Conservation (phyloP, 2,329 filamentous ascomycete genomes). For the Fusarium solani-melongenae region DNA sequence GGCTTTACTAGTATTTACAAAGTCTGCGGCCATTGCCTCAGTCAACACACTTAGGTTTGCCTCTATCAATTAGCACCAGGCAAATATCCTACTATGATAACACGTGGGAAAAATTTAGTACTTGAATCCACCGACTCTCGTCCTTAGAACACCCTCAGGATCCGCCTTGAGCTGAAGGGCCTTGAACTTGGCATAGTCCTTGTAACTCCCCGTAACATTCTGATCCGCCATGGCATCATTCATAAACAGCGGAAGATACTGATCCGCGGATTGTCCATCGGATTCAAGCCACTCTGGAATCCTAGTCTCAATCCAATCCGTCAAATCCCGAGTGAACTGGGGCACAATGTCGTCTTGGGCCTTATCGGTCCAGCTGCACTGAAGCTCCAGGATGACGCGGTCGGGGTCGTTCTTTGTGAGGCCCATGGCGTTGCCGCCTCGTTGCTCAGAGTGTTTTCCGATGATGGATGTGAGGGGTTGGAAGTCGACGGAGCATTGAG, state of each 20-base stretch:
- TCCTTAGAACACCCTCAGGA: not conserved
- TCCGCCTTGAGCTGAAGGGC: not conserved
- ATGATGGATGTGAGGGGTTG: conserved; percentile 9
- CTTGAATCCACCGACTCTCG: not conserved
- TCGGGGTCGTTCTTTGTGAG: not conserved
- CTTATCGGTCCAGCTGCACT: conserved; percentile 22
- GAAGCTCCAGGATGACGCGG: conserved; percentile 11
- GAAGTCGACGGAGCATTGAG: conserved; percentile 26
- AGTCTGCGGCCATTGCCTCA: not conserved
- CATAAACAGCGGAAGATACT: conserved; percentile 1
- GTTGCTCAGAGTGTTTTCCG: conserved; percentile 5
- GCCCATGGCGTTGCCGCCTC: conserved; percentile 21
- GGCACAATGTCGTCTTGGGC: not conserved
- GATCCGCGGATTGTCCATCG: not conserved
- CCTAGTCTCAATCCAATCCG: conserved; percentile 4
- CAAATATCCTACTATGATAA: not conserved
- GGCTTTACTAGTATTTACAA: not conserved
- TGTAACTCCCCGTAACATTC: not conserved
- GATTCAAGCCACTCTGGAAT: not conserved
- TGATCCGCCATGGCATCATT: conserved; percentile 3
- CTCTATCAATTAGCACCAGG: not conserved
- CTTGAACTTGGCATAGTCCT: not conserved
- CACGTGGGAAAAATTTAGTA: not conserved
- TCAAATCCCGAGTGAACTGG: conserved; percentile 8
- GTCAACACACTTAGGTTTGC: not conserved